Evolutionary conservation across 1,139 yeast species (phyloP), one percentile per base, ranked within the genome.

Genomic region (Pichia sp.): DNA sequence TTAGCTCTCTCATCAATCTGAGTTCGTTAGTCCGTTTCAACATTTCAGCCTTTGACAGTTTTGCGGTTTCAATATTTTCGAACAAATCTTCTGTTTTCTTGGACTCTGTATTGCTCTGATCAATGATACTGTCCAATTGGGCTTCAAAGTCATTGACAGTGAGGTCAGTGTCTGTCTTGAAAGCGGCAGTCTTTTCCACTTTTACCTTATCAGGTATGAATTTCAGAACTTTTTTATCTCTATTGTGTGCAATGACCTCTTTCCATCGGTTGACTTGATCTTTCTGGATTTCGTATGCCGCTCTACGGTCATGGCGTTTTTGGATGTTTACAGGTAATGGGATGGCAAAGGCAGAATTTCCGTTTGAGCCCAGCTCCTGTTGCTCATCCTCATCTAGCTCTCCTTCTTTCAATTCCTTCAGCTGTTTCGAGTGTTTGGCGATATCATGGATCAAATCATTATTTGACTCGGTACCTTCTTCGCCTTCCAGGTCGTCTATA

Each of bases 191-290:
- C 54, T 74, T 75, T 37, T 50, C 55, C 53, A 72, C 78, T 49
- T 69, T 71, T 6, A 70, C 66, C 4, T 75, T 78, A 64, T 82
- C 68, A 5, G 93, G 90, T 22, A 54, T 52, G 67, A 93, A 91
- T 53, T 80, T 78, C 48, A 93, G 71, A 50, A 86, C 91, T 62
- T 91, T 97, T 0, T 96, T 95, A 56, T 82, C 81, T 61, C 96
- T 80, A 62, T 88, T 86, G 52, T 81, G 78, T 58, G 83, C 82
- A 13, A 93, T 90, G 0, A 85, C 80, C 50, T 89, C 96, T 55
- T 83, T 80, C 98, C 99, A 93, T 68, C 85, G 87, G 55, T 82
- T 77, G 4, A 93, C 87, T 63, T 93, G 96, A 49, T 85, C 86
- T 59, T 85, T 89, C 48, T 96, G 83, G 31, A 93, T 79, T 51